These are phyloP conservation scores for Trichoderma orchidacearum DNA, from an alignment of 495 filamentous ascomycete species.

Conservation along the genomic window DNA sequence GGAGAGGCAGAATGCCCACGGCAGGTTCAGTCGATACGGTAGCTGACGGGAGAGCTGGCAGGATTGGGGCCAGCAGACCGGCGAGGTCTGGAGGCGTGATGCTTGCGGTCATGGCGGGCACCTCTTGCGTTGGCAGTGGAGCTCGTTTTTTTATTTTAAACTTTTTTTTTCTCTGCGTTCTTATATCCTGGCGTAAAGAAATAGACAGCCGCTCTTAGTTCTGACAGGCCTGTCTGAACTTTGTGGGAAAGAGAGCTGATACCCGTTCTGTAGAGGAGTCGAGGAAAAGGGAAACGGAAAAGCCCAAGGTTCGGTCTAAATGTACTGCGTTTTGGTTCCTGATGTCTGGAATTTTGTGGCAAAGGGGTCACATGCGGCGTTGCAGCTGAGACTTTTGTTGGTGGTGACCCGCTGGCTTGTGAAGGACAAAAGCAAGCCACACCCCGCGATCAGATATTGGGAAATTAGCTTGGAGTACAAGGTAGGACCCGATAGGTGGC, in stretches of 20 bases:
- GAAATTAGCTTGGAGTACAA: no score
- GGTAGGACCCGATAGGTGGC: no score
- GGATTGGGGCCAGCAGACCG: slow-evolving; percentile 46
- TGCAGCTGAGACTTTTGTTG: no score
- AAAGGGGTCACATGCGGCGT: neutral
- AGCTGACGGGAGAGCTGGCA: slow-evolving; percentile 77
- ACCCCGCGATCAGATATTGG: no score
- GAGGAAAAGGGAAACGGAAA: neutral
- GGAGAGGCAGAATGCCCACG: slow-evolving; percentile 60
- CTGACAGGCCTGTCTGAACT: neutral
- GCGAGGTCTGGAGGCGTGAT: neutral
- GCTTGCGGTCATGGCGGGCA: neutral
- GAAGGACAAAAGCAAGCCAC: no score
- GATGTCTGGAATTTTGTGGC: neutral
- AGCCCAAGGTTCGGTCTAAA: neutral
- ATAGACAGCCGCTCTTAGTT: no score
- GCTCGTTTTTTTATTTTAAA: neutral
- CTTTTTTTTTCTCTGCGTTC: no score
- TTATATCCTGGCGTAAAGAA: neutral
- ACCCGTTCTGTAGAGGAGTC: neutral
- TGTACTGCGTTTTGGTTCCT: neutral
- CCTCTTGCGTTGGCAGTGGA: neutral
- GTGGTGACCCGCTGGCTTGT: no score
- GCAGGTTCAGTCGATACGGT: slow-evolving; percentile 67
- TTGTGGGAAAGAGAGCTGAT: no score